These are phyloP conservation scores for Waltergamsia citrina DNA, from an alignment of 2,329 filamentous ascomycete species.

Conservation along the genomic window DNA sequence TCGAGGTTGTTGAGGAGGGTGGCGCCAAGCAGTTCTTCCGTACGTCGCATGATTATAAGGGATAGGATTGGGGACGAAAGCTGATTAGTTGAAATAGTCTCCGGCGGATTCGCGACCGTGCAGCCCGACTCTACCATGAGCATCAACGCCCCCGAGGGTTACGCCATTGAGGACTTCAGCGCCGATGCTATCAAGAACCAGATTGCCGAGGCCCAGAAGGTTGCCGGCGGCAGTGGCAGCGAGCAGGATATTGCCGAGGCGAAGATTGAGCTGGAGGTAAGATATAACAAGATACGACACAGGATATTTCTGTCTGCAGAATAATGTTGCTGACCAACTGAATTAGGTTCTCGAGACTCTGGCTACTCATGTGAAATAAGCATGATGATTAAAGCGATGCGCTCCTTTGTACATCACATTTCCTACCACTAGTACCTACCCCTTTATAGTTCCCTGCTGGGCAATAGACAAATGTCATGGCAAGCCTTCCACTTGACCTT, in stretches of 20 bases:
- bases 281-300: conserved; percentile 1
- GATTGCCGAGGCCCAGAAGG: conserved; percentile 92
- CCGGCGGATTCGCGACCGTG: conserved; percentile 92
- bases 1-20: conserved; percentile 96
- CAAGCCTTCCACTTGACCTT: too few relatives aligned
- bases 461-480: conserved; percentile 2
- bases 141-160: conserved; percentile 98
- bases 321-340: conserved; percentile 23
- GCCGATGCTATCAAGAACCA: conserved; percentile 80
- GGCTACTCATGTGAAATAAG: conserved; percentile 73
- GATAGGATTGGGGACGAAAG: too few relatives aligned
- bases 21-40: conserved; percentile 95
- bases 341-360: conserved; percentile 71
- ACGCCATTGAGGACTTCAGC: conserved; percentile 92
- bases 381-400: conserved; percentile 36
- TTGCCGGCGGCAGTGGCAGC: conserved; percentile 80
- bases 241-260: conserved; percentile 98
- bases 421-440: conserved; percentile 10
- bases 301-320: neutral
- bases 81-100: conserved; percentile 43
- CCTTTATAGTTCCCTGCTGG: conserved; percentile 13
- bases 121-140: conserved; percentile 91
- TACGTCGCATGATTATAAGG: conserved; percentile 53
- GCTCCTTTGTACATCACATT: conserved; percentile 32
- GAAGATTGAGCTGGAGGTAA: conserved; percentile 98